Base-by-base conservation (phyloP, 148 eudicot genomes). In the Cornus kousa region DNA sequence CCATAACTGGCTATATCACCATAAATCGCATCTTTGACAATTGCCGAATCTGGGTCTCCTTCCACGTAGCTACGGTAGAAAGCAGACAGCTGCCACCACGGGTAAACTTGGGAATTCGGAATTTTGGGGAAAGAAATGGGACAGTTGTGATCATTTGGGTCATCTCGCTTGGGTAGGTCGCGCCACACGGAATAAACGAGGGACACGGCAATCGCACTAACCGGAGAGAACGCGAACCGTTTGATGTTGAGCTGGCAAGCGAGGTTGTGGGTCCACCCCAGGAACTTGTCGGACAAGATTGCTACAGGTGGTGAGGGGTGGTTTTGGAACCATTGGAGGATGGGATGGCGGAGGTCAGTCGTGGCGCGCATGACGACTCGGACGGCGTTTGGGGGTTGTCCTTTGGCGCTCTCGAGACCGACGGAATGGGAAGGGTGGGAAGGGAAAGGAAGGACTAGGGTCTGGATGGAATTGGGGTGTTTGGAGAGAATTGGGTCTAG, bases 41-140 rank as follows among this genome's bases (percentile, higher is more conserved):
- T 82, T 72, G 85, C 88, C 28, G 83, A 78, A 19, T 19, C 73
- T 23, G 84, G 81, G 37, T 85, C 80, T 17, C 87, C 86, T 37
- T 31, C 59, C 8, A 65, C 80, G 37, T 74, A 87, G 22, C 72
- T 80, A 5, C 90, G 85, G 28, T 76, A 89, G 22, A 83, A 7
- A 0, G 79, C 71, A 8, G 88, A 82, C 0, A 89, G 17, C 81
- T 89, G 88, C 87, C 87, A 83, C 87, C 87, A 85, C 2, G 85
- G 83, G 77, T 78, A 83, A 7, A 28, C 31, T 3, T 88, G 87
- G 17, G 37, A 72, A 35, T 83, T 77, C 5, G 88, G 88, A 17
- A 87, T 55, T 0, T 80, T 39, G 0, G 69, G 35, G 32, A 83
- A 77, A 24, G 46, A 14, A 23, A 87, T 33, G 23, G 60, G 12